Evolutionary conservation across 2,329 filamentous ascomycete species (phyloP), one percentile per base, ranked within the genome.

Genomic region (Colletotrichum gloeosporioides): DNA sequence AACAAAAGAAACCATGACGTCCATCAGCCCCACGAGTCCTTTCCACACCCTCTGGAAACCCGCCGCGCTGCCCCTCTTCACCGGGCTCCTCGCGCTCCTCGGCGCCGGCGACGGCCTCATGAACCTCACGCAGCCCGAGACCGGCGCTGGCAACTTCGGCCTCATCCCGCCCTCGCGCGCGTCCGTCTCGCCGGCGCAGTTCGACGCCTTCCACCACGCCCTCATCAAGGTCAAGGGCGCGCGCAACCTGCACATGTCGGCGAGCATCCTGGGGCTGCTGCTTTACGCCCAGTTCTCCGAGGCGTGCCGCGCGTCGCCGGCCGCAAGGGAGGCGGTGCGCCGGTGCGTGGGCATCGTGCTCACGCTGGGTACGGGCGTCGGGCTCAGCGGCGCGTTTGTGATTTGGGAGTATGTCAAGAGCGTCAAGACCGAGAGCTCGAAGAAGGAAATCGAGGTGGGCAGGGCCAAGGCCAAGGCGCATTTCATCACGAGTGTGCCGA

Each of bases 161-260:
- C 64, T 76, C 9, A 39, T 73, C 12, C 73, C 73, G 29, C 73
- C 73, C n/a, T 44, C 36, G 3, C 62, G 57, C 15, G 70, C 71
- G 16, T 63, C 73, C 39, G 29, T 57, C 12, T 63, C 62, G 18
- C 73, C 73, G 25, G 15, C 57, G n/a, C 73, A 69, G 32, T 69
- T 76, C 39, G 73, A 76, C 64, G 73, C 73, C 44, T 76, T 76
- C 29, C 73, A 76, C 57, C 69, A 69, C 57, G 73, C 73, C 4
- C 73, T 76, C 32, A 6, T 76, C 70, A 73, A 76, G 34, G 64
- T 76, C 69, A 76, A 76, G 69, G 73, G 73, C 31, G 73, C 73
- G 8, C 69, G 69, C 25, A 76, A 76, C 44, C 44, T 76, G 57
- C 73, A 76, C 70, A 76, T 76, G 73, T 68, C 73, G 36, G 57